Base-by-base conservation (phyloP, 1,139 yeast genomes). In the Blastobotrys malaysiensis region DNA sequence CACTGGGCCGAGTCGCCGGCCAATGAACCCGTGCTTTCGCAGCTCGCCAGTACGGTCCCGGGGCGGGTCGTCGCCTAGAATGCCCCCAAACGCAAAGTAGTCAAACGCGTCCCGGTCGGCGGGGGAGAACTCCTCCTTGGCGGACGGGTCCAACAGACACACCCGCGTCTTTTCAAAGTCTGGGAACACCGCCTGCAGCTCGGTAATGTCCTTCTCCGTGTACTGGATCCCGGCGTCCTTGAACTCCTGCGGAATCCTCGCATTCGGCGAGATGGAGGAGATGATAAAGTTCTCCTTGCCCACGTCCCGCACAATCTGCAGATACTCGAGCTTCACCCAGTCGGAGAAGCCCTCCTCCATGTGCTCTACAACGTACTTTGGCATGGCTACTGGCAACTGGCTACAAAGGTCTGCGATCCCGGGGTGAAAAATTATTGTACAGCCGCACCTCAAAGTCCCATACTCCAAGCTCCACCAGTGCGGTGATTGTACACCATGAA, bases 271-370 rank as follows among this genome's bases (percentile, higher is more conserved):
- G 48, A 93, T 76, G 0, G 97, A 90, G 0, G 96, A 83, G 58
- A 93, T 75, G 51, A 86, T 74, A 52, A 93, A 76, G 68, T 90
- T 89, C 43, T 81, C 83, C 31, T 75, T 73, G 1, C 97, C 97
- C 5, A 93, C 84, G 60, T 91, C 97, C 53, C 80, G 75, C 53
- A 90, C 82, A 56, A 93, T 90, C 65, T 87, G 89, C 27, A 82
- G 74, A 69, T 93, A 93, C 67, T 93, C 99, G 21, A 93, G 77
- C 48, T 81, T 79, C 46, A 91, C 98, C 99, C 99, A 93, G 64
- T 88, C 95, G 62, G 96, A 88, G 77, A 93, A 89, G 1, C 96
- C 97, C 58, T 84, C 88, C 71, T 93, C 99, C 97, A 93, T 90
- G 69, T 93, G 99, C 72, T 93, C 99, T 55, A 93, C 89, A 53